A percentile compares a stretch with the other conserved stretches of the same genome.
phyloP scores from a whole-genome alignment of 169 alveolate genomes.

The Plasmodium reichenowi region DNA sequence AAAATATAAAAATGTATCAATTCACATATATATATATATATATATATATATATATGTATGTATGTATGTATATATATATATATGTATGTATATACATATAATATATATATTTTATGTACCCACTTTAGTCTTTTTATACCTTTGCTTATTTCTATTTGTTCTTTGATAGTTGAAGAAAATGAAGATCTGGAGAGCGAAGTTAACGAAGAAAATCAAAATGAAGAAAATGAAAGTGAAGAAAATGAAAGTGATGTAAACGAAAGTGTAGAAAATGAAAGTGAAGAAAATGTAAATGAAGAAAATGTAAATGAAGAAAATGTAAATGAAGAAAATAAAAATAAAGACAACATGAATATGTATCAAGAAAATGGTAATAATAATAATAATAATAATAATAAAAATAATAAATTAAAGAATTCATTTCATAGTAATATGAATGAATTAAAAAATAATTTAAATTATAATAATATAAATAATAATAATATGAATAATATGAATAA shows the following conservation, averaged over 20 bases:
- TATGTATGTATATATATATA: too few relatives aligned
- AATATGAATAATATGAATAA: background rate
- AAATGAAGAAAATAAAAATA: background rate
- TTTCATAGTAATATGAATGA: background rate
- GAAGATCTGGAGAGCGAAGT: background rate
- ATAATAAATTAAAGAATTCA: background rate
- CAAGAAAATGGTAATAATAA: background rate
- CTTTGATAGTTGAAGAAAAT: conserved; percentile 3
- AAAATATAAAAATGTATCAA: background rate
- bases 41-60: conserved; percentile 3
- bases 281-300: background rate
- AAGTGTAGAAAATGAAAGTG: conserved; percentile 2
- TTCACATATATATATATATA: conserved; percentile 1
- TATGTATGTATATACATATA: too few relatives aligned
- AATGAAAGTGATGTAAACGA: background rate
- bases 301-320: background rate
- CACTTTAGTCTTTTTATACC: background rate
- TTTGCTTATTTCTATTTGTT: background rate
- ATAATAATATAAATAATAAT: background rate
- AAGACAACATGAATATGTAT: background rate
- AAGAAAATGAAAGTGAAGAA: background rate
- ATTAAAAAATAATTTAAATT: background rate
- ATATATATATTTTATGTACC: too few relatives aligned
- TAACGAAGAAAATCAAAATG: background rate
- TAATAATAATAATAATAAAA: background rate